Evolutionary conservation across 2,329 filamentous ascomycete genomes (phyloP).

Genomic region (Orbilia brochopaga): DNA sequence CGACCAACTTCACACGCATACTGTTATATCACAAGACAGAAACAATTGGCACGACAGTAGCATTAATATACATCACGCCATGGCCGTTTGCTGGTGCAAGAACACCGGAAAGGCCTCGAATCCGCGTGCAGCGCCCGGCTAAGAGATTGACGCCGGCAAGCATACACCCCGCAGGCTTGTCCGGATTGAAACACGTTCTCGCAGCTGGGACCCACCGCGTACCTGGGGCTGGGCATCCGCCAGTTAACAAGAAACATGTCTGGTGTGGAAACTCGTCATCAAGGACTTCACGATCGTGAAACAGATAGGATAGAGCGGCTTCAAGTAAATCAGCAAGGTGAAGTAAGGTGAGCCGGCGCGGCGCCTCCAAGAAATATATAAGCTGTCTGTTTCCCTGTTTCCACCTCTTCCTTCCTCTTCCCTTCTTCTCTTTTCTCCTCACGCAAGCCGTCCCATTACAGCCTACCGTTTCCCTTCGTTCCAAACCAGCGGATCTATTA

Average conservation of each 20-base stretch:
- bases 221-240: conserved; percentile 2
- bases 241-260: conserved; percentile 42
- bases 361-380: conserved; percentile 16
- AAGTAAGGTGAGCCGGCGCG: no score
- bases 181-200: conserved; percentile 30
- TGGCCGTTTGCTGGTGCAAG: neutral
- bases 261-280: conserved; percentile 26
- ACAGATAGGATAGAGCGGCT: neutral
- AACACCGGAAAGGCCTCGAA: no score
- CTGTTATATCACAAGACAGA: conserved; percentile 25
- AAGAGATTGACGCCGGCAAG: neutral
- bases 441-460: conserved; percentile 48
- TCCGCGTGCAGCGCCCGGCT: no score
- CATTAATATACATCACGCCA: neutral
- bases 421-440: conserved; percentile 41
- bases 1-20: conserved; percentile 24
- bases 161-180: neutral
- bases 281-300: conserved; percentile 8
- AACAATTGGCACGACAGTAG: neutral
- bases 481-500: conserved; percentile 25
- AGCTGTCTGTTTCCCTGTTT: conserved; percentile 4
- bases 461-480: conserved; percentile 45
- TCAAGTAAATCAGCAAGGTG: no score
- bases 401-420: conserved; percentile 5
- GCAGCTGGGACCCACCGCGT: conserved; percentile 20